Base-by-base conservation (phyloP, 2,329 filamentous ascomycete species). In the Sporothrix curviconia region DNA sequence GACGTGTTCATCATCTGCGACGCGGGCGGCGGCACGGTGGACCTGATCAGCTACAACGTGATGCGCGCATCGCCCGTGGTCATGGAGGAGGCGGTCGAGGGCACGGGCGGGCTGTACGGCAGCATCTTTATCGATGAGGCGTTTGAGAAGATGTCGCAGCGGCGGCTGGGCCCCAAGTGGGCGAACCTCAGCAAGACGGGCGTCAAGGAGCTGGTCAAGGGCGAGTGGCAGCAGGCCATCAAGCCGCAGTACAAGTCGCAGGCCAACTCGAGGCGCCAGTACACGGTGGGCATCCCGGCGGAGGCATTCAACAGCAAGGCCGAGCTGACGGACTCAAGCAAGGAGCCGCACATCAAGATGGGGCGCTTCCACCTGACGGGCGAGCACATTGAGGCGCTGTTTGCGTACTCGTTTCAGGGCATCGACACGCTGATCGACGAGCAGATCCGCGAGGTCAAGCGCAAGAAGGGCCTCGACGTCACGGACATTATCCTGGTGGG, bases 21-120 rank as follows among this genome's bases (percentile, higher is more conserved):
- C 30, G 64, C 66, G 11, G 68, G 68, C n/a, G 69, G 69, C 12
- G 68, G 67, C 1, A 70, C 69, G 0, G 68, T 64, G 1, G 59
- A 82, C 64, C 68, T 81, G 15, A 80, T 81, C 56, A 77, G 76
- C 6, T 81, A 82, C 61, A 73, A 75, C 54, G 73, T 82, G 43
- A 56, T 46, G 19, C 34, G 36, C 14, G 15, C 42, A 15, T 14
- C 28, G 4, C 55, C 57, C 11, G 66, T 80, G 4, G 71, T 76
- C 59, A 69, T 81, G 17, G 70, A 72, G 55, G 78, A 81, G 65
- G 74, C 77, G 11, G 74, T 74, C 3, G 72, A 74, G 28, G 77
- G 77, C 1, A 76, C 74, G 6, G 78, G 78, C 8, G 76, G 74
- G 1, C 71, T 76, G 58, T 80, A 76, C 57, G 78, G 78, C 24